phyloP scores from a whole-genome alignment of 768 basidiomycete genomes.

The Imleria badia region DNA sequence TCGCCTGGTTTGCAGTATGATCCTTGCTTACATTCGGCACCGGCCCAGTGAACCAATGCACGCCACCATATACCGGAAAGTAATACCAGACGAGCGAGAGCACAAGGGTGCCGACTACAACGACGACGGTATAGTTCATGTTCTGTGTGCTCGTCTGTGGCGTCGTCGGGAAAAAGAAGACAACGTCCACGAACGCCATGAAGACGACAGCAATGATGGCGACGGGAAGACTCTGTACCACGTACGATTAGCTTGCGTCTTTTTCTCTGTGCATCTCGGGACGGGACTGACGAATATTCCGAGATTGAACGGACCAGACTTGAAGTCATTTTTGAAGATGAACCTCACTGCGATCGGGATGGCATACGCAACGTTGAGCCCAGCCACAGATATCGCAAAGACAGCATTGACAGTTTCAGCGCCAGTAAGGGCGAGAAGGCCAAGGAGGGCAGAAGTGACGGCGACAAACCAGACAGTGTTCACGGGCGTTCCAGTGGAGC shows the following conservation, averaged over 20 bases:
- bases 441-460: constrained; percentile 41
- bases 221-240: constrained; percentile 50
- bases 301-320: constrained; percentile 48
- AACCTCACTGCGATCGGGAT: constrained; percentile 54
- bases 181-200: constrained; percentile 63
- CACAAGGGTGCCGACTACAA: constrained; percentile 56
- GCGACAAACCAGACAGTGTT: constrained; percentile 57
- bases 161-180: constrained; percentile 62
- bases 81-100: constrained; percentile 65
- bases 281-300: constrained; percentile 38
- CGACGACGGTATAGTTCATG: constrained; percentile 77
- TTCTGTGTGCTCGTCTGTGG: constrained; percentile 41
- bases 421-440: constrained; percentile 55
- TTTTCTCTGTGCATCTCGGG: background rate
- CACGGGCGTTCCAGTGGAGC: constrained; percentile 50
- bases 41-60: constrained; percentile 70
- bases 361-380: constrained; percentile 44
- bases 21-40: constrained; percentile 42
- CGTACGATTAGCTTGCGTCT: constrained; percentile 4
- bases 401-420: constrained; percentile 54
- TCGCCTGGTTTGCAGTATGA: background rate
- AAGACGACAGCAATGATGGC: constrained; percentile 53
- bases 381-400: constrained; percentile 49
- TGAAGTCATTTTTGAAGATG: constrained; percentile 44
- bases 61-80: constrained; percentile 66